phyloP scores from a whole-genome alignment of 495 filamentous ascomycete species.

The Filosporella fistucella region DNA sequence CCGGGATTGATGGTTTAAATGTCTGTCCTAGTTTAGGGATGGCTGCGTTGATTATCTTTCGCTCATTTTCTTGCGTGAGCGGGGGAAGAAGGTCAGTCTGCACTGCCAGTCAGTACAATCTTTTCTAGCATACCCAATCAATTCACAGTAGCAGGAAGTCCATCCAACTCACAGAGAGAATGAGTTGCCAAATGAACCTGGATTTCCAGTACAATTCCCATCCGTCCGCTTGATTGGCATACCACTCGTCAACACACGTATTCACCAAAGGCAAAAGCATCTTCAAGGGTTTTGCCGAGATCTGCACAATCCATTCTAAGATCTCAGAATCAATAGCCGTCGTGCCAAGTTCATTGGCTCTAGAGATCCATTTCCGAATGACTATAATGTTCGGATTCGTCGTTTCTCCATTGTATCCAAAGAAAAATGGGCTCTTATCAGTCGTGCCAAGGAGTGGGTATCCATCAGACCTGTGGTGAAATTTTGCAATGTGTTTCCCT shows the following conservation, averaged over 20 bases:
- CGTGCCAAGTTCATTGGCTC: constrained; percentile 1
- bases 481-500: constrained; percentile 10
- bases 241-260: constrained; percentile 9
- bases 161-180: constrained; percentile 15
- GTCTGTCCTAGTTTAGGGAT: too few species aligned
- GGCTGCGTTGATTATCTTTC: too few species aligned
- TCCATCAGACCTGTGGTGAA: constrained; percentile 1
- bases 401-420: constrained; percentile 5
- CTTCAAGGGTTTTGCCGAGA: neutral
- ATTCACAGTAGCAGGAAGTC: neutral
- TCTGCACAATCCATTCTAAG: constrained; percentile 2
- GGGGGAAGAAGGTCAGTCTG: constrained; percentile 11
- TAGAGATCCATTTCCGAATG: constrained; percentile 8
- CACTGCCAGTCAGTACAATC: neutral
- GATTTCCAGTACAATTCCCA: constrained; percentile 8
- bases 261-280: constrained; percentile 9
- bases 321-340: constrained; percentile 6
- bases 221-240: constrained; percentile 1
- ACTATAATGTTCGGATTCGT: constrained; percentile 4
- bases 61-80: neutral
- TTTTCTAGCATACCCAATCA: constrained; percentile 1
- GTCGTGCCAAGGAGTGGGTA: constrained; percentile 2
- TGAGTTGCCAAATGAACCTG: constrained; percentile 5
- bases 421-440: neutral
- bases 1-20: too few species aligned